Base-by-base conservation (phyloP, 83 land plant species). In the Larix sibirica region DNA sequence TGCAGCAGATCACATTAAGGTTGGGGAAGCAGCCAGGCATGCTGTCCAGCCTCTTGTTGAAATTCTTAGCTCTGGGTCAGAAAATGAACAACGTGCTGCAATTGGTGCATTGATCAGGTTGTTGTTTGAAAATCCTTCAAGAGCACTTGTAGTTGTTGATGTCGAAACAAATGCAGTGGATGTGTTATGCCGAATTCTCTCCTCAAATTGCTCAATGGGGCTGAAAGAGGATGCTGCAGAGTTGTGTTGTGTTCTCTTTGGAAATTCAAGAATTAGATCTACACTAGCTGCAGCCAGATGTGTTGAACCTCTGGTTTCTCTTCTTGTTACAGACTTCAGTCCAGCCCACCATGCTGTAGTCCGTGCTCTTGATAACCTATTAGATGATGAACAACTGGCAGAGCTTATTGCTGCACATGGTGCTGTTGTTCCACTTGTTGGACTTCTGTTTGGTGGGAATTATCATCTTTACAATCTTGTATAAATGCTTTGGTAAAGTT, bases 381-480 rank as follows among this genome's bases (percentile, higher is more conserved):
- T 95, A 26, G 99, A 97, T 84, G 99, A 97, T 88, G 98, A 97
- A 82, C 96, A 95, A 67, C 86, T 96, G 80, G 98, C 99, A 63
- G 99, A 97, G 81, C 87, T 91, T 24, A 95, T 97, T 77, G 96
- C 98, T 65, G 99, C 99, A 33, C 94, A 97, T 87, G 99, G 98
- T 77, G 99, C 99, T 12, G 99, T 97, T 26, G 88, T 94, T 84
- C 99, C 99, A 63, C 92, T 97, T 83, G 98, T 95, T 62, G 90
- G 92, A 18, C 94, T 97, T 75, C 83, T 95, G 40, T 92, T 89
- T 85, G 98, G 96, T 40, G 80, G 77, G 36, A 95, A 95, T 87
- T 95, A 87, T 88, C 66, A 80, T 60, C 87, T 95, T 73, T 96
- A 97, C n/a, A n/a, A n/a, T n/a, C n/a, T n/a, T 82, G 99, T 58